Conservation (phyloP, 768 basidiomycete genomes). For the Amanita pseudoporphyria region DNA sequence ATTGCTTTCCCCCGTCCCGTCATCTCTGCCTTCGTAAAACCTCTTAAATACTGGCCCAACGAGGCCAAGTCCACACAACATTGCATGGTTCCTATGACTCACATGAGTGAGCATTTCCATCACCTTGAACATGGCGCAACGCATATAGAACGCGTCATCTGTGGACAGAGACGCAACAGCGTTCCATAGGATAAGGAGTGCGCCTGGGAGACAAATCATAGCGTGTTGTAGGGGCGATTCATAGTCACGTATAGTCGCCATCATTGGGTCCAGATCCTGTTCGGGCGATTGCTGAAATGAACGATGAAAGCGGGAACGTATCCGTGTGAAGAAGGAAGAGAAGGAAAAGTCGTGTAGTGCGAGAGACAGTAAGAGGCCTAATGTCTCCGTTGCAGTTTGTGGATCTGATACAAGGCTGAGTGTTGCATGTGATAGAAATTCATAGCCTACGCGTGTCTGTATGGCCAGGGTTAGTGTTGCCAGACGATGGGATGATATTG, state of each 20-base stretch:
- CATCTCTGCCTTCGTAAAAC: constrained; percentile 23
- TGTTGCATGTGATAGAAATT: constrained; percentile 52
- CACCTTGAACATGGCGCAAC: constrained; percentile 47
- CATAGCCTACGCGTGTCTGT: constrained; percentile 54
- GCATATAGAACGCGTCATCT: constrained; percentile 27
- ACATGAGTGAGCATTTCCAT: constrained; percentile 51
- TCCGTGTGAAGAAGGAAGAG: constrained; percentile 40
- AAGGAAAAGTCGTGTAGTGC: constrained; percentile 56
- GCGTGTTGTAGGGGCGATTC: constrained; percentile 28
- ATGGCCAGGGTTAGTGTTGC: not conserved
- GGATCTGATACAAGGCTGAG: constrained; percentile 38
- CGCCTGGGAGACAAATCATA: constrained; percentile 48
- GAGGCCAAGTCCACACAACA: constrained; percentile 52
- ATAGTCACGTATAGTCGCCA: constrained; percentile 31
- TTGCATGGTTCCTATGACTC: constrained; percentile 62
- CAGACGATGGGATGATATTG: constrained; percentile 14
- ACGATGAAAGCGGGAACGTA: constrained; percentile 17
- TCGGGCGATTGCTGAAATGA: constrained; percentile 10
- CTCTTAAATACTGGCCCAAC: constrained; percentile 41
- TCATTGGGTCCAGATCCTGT: constrained; percentile 24
- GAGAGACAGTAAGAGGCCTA: constrained; percentile 63
- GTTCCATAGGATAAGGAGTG: constrained; percentile 51
- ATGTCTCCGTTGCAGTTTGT: constrained; percentile 39
- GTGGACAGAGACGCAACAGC: constrained; percentile 26
- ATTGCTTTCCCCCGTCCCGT: not conserved